A percentile compares a stretch with the other conserved stretches of the same genome.
phyloP scores from a whole-genome alignment of 257 asterid genomes.

The Pogostemon cablin region DNA sequence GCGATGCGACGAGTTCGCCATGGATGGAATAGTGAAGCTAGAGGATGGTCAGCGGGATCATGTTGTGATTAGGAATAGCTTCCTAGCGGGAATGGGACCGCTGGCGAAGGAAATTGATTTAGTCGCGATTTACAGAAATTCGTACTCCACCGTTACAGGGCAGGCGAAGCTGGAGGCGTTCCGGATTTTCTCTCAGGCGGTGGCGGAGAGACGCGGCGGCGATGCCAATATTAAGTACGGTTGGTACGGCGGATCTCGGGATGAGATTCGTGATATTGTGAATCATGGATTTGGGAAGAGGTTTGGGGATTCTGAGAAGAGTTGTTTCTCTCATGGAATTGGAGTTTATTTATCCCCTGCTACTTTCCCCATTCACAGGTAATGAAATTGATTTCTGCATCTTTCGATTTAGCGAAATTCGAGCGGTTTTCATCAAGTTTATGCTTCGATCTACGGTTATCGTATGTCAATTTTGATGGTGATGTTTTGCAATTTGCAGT shows the following conservation, averaged over 20 bases:
- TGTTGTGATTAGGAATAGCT: slow-evolving; percentile 21
- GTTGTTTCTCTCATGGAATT: slow-evolving; percentile 38
- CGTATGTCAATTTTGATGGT: neutral
- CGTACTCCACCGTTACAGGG: slow-evolving; percentile 28
- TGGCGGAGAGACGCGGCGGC: slow-evolving; percentile 49
- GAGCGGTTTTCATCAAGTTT: neutral
- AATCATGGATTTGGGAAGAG: slow-evolving; percentile 45
- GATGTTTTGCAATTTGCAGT: slow-evolving; percentile 31
- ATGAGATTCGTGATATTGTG: slow-evolving; percentile 39
- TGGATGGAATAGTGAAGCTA: slow-evolving; percentile 39
- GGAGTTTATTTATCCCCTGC: slow-evolving; percentile 48
- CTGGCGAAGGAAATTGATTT: slow-evolving; percentile 30
- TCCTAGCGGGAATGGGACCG: slow-evolving; percentile 35
- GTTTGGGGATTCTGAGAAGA: slow-evolving; percentile 7
- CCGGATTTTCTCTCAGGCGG: slow-evolving; percentile 37
- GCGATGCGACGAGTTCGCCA: slow-evolving; percentile 21
- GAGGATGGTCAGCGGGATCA: slow-evolving; percentile 31
- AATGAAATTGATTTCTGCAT: neutral
- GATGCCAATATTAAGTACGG: slow-evolving; percentile 46
- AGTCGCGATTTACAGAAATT: slow-evolving; percentile 40
- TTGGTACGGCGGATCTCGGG: slow-evolving; percentile 52
- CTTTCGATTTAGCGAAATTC: neutral
- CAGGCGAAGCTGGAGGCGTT: slow-evolving; percentile 40
- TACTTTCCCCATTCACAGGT: slow-evolving; percentile 36
- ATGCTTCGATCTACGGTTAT: neutral